A percentile compares a stretch with the other conserved stretches of the same genome.
phyloP scores from a whole-genome alignment of 257 asterid species.

The Haberlea rhodopensis region DNA sequence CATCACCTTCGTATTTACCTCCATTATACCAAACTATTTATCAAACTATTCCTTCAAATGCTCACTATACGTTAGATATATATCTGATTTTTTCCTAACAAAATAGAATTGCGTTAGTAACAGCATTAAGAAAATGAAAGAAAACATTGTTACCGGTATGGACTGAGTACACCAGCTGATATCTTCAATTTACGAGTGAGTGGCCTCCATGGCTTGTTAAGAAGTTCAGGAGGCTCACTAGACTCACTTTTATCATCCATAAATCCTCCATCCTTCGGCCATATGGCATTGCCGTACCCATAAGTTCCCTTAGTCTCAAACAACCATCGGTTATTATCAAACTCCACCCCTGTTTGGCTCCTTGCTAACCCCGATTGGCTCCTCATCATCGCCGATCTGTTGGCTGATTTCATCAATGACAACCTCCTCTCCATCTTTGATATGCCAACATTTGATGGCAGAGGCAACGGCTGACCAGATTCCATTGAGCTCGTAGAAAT shows the following conservation, averaged over 20 bases:
- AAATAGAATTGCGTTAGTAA: neutral
- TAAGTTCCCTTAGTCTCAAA: constrained; percentile 62
- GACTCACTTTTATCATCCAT: constrained; percentile 34
- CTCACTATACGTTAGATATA: neutral
- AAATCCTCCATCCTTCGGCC: constrained; percentile 50
- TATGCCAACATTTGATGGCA: constrained; percentile 38
- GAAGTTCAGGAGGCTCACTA: constrained; percentile 43
- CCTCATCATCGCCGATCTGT: neutral
- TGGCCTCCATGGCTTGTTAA: constrained; percentile 64
- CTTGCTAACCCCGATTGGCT: constrained; percentile 43
- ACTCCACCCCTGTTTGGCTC: constrained; percentile 53
- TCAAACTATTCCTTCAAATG: neutral
- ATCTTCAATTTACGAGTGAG: constrained; percentile 59
- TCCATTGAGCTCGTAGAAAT: constrained; percentile 43
- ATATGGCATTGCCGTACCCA: constrained; percentile 68
- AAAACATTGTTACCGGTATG: constrained; percentile 39
- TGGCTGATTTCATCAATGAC: constrained; percentile 43
- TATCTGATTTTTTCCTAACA: neutral
- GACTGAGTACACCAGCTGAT: constrained; percentile 61
- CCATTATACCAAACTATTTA: neutral
- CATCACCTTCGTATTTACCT: neutral
- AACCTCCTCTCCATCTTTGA: constrained; percentile 49
- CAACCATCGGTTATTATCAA: constrained; percentile 66
- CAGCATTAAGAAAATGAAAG: neutral
- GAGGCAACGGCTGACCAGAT: constrained; percentile 32